Conservation (phyloP, 2,329 filamentous ascomycete genomes). For the Aureobasidium vineae region DNA sequence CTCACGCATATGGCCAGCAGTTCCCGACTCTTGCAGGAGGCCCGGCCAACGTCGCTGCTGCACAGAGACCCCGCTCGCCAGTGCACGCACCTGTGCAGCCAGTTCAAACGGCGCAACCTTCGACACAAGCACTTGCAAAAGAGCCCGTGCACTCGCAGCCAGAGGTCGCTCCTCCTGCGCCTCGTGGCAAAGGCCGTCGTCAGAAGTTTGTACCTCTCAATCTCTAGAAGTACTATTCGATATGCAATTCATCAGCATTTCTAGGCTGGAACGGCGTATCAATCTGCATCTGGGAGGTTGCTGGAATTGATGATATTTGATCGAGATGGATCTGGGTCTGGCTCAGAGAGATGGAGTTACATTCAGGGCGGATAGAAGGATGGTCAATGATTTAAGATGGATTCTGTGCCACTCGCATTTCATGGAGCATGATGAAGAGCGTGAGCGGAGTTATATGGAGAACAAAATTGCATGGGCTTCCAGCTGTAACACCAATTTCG, state of each 20-base stretch:
- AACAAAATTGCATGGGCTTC: conserved; percentile 7
- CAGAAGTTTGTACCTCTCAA: conserved; percentile 23
- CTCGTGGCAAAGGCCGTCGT: conserved; percentile 15
- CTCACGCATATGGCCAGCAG: conserved; percentile 20
- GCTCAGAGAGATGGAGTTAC: neutral
- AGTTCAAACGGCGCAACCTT: neutral
- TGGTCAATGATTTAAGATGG: neutral
- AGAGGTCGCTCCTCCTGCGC: neutral
- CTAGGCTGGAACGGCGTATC: neutral
- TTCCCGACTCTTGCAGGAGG: conserved; percentile 10
- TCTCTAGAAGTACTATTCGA: neutral
- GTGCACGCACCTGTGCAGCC: neutral
- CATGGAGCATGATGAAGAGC: neutral
- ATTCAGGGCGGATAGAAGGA: neutral
- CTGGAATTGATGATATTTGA: neutral
- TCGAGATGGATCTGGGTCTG: neutral
- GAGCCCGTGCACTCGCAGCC: neutral
- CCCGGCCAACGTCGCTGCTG: neutral
- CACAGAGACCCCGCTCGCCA: neutral
- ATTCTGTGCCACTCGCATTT: neutral
- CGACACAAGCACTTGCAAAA: neutral
- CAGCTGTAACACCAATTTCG: neutral
- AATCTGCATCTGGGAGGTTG: neutral
- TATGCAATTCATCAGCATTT: neutral
- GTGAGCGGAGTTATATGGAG: neutral